Evolutionary conservation across 345 rosid species (phyloP), one percentile per base, ranked within the genome.

Genomic region (Eutrema yunnanense): DNA sequence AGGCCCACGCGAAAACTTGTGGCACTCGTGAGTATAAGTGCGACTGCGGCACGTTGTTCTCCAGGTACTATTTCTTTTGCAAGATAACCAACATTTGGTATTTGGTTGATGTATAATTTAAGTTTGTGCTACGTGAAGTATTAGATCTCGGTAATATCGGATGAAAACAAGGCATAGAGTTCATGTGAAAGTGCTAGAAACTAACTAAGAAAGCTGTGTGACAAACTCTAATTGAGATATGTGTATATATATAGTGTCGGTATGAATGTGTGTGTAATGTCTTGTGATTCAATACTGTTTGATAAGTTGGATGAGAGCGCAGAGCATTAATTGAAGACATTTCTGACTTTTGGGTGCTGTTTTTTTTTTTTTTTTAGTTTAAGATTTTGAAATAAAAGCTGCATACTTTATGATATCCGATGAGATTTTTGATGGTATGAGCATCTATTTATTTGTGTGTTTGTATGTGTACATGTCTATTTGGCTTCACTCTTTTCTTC

Each of bases 21-120:
- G 98, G 98, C 13, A 90, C 96, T 72, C 78, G 98, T 48, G 97
- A 93, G 85, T 93, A 93, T 69, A 93, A 90, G 67, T 93, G 98
- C 48, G 98, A 93, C 49, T 93, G 98, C 67, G 98, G 97, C 34
- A 90, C 96, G 59, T 81, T 90, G 36, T 94, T 90, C 79, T 90
- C 98, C 84, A 90, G 98, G 98, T 90, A 81, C 9, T 27, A 54
- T 22, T 14, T 56, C 3, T 33, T 32, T 4, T 5, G 60, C 33
- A 32, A 30, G 5, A 6, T n/a, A 30, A 33, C 40, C 6, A 57
- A 30, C 51, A 65, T 47, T 10, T 73, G 48, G 16, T 51, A 72
- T 41, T 22, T 42, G 53, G 29, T 62, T 51, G 10, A 5, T 52
- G 16, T 9, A 72, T 46, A 50, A 61, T 34, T 50, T 61, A 49